Conservation (phyloP, 106 monocot genomes). For the Dendrobium catenatum region DNA sequence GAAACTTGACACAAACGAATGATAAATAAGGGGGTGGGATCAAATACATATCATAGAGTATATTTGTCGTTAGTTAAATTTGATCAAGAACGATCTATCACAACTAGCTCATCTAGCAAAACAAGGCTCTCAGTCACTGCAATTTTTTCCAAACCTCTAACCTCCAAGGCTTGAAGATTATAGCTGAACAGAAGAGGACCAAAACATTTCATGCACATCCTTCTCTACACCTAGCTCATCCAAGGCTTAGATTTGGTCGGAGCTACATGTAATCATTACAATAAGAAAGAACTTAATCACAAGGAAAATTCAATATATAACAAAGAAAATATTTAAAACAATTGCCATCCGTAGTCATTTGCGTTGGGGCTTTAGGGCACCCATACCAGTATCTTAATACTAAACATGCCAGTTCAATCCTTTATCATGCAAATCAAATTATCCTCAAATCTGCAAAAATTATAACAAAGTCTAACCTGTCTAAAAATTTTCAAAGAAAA, state of each 20-base stretch:
- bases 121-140: too few species aligned
- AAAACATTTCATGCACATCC: too few species aligned
- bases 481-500: neutral
- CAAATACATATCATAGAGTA: neutral
- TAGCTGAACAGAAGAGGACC: too few species aligned
- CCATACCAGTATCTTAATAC: neutral
- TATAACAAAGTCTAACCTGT: neutral
- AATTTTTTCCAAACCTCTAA: too few species aligned
- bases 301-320: neutral
- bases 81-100: too few species aligned
- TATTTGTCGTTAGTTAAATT: neutral
- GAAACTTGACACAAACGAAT: neutral
- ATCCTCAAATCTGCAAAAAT: neutral
- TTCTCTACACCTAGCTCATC: too few species aligned
- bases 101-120: too few species aligned
- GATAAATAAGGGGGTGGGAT: neutral
- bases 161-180: too few species aligned
- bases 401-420: neutral
- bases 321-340: neutral
- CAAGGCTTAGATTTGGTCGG: neutral
- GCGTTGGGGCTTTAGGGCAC: too few species aligned
- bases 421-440: neutral
- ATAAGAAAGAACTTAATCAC: neutral
- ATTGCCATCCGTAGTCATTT: neutral
- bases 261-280: neutral